A percentile compares a stretch with the other conserved stretches of the same genome.
These are phyloP conservation scores for Solanum chacoense DNA, from an alignment of 305 asterid species.

Conservation along the genomic window DNA sequence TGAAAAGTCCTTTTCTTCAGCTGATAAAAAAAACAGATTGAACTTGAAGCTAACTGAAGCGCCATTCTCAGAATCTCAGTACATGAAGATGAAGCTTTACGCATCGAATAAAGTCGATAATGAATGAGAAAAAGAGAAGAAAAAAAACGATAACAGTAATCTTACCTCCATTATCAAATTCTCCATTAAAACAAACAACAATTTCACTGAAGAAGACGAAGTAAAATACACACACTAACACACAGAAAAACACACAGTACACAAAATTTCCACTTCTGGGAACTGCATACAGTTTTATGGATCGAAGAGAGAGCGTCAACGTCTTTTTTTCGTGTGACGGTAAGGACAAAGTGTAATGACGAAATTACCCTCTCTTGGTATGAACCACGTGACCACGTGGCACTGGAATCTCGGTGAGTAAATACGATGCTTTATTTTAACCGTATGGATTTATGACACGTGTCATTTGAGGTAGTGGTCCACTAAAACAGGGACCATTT, in stretches of 20 bases:
- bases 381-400: slow-evolving; percentile 24
- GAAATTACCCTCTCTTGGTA: not conserved
- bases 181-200: not conserved
- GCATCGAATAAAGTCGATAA: slow-evolving; percentile 16
- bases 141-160: slow-evolving; percentile 7
- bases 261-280: not conserved
- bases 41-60: not conserved
- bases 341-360: not conserved
- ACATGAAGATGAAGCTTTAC: slow-evolving; percentile 17
- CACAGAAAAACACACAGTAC: not conserved
- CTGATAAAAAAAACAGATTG: not conserved
- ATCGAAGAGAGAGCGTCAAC: not conserved
- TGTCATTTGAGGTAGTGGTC: not conserved
- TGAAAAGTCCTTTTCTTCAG: not conserved
- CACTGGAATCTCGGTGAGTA: not conserved
- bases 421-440: slow-evolving; percentile 2
- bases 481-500: not conserved
- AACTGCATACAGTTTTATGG: slow-evolving; percentile 1
- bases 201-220: not conserved
- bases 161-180: not conserved
- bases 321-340: slow-evolving; percentile 2
- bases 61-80: not conserved
- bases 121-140: not conserved
- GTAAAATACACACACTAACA: not conserved
- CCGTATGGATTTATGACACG: not conserved